Percentiles rank a stretch among this genome's conserved stretches.
phyloP scores from a whole-genome alignment of 768 basidiomycete species.

The Phylloporus rhodoxanthus region DNA sequence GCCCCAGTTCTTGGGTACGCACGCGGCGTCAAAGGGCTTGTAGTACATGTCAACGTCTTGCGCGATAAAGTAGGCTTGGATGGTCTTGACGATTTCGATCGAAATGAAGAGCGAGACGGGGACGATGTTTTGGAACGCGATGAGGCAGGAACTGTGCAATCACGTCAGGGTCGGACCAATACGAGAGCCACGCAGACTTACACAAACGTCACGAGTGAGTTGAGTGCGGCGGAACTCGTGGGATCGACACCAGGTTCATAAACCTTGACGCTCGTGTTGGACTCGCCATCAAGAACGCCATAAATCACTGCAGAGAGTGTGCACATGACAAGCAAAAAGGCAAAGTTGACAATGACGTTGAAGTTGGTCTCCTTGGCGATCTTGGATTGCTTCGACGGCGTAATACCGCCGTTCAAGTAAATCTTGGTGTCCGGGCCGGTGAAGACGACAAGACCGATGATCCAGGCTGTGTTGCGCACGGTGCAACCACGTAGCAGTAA shows the following conservation, averaged over 20 bases:
- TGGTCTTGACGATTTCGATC: conserved; percentile 96
- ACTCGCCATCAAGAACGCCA: conserved; percentile 59
- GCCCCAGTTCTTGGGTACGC: conserved; percentile 96
- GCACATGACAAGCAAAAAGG: conserved; percentile 73
- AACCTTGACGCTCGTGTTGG: conserved; percentile 59
- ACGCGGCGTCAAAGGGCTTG: conserved; percentile 74
- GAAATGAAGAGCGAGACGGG: conserved; percentile 96
- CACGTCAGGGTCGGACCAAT: conserved; percentile 8
- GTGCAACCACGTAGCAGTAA: conserved; percentile 87
- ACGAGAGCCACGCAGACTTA: conserved; percentile 38
- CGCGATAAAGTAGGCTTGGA: conserved; percentile 94
- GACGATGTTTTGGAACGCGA: conserved; percentile 96
- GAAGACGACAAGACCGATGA: conserved; percentile 90
- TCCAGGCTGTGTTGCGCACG: conserved; percentile 85
- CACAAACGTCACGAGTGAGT: conserved; percentile 88
- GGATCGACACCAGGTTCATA: conserved; percentile 68
- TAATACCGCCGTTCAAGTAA: conserved; percentile 87
- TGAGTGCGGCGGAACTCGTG: conserved; percentile 54
- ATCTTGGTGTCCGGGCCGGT: conserved; percentile 92
- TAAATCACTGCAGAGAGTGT: conserved; percentile 66
- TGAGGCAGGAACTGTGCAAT: conserved; percentile 70
- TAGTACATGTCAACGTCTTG: conserved; percentile 98
- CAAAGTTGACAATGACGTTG: conserved; percentile 94
- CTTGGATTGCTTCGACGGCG: conserved; percentile 94
- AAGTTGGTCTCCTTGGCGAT: conserved; percentile 98